phyloP scores from a whole-genome alignment of 169 alveolate species.

The Neospora caninum region DNA sequence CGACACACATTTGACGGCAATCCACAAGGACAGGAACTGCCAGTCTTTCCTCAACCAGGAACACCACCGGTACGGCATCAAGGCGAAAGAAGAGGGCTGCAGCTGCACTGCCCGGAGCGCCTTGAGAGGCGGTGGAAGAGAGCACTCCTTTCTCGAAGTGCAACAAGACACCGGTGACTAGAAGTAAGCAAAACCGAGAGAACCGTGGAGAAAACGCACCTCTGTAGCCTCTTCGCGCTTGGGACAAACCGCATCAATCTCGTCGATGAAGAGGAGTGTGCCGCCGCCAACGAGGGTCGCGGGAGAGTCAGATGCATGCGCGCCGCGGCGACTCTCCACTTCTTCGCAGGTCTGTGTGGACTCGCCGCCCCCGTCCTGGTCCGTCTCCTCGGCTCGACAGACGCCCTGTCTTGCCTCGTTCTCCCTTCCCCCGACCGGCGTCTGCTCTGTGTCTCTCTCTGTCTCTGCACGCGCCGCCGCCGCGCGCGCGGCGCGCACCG shows the following conservation, averaged over 20 bases:
- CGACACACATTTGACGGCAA: too few relatives aligned
- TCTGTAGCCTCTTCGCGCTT: constrained; percentile 68
- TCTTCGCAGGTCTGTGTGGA: background rate
- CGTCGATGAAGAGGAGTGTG: constrained; percentile 69
- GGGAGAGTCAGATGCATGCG: background rate
- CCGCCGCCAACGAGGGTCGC: constrained; percentile 38
- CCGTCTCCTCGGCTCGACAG: background rate
- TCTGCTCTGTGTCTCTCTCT: background rate
- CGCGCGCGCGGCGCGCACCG: background rate
- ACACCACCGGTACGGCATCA: too few relatives aligned
- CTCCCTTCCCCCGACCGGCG: background rate
- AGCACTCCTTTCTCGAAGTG: too few relatives aligned
- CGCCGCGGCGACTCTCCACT: background rate
- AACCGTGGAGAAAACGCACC: constrained; percentile 2
- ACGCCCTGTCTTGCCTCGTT: background rate
- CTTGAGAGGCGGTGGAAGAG: too few relatives aligned
- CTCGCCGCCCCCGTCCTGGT: background rate
- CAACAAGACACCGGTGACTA: too few relatives aligned
- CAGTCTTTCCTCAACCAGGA: too few relatives aligned
- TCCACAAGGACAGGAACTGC: too few relatives aligned
- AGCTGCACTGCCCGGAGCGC: too few relatives aligned
- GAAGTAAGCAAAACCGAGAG: too few relatives aligned
- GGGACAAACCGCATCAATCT: constrained; percentile 75
- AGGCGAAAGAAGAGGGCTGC: too few relatives aligned
- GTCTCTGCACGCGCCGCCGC: background rate